Evolutionary conservation across 352 stramenopile genomes (phyloP), one percentile per base, ranked within the genome.

Genomic region (Pythium dissotocum): DNA sequence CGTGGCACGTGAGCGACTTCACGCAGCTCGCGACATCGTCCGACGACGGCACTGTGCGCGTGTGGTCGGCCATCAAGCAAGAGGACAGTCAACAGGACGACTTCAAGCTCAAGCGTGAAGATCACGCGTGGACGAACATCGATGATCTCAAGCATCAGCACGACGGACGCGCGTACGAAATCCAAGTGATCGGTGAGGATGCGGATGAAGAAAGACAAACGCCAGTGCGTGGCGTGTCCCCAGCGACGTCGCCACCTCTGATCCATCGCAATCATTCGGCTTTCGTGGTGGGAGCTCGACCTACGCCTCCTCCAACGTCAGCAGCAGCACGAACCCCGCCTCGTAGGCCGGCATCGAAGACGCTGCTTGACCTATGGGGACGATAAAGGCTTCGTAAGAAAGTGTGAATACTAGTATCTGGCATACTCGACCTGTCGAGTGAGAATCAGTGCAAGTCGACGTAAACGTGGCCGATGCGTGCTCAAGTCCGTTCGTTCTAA

Each of bases 41-140:
- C 0, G 85, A 93, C 67, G 85, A 93, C 61, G 85, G 85, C 54
- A 91, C 73, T 0, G 70, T 91, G 32, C 63, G 63, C 12, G 55
- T 70, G 18, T 70, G 63, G 63, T 18, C 46, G 8, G 46, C 46
- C 8, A 53, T 21, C 3, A 30, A 21, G 32, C 18, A 53, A 7
- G 46, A 49, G 38, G 10, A 44, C 10, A 44, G 10, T 18, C 10
- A 16, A 18, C 38, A 44, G 38, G 38, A 53, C 46, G 46, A 24
- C 18, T 53, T 53, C 21, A 13, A 3, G n/a, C 46, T 53, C 46
- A 53, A 53, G 46, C 46, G 46, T 0, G 46, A 53, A 21, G 2
- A 5, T n/a, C 46, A 53, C 46, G 10, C 33, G n/a, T 53, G 46
- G 46, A 53, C 21, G 8, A 53, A 53, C 46, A 30, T 24, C 21